phyloP scores from a whole-genome alignment of 2,329 filamentous ascomycete species.

The Lecanicillium sp. region DNA sequence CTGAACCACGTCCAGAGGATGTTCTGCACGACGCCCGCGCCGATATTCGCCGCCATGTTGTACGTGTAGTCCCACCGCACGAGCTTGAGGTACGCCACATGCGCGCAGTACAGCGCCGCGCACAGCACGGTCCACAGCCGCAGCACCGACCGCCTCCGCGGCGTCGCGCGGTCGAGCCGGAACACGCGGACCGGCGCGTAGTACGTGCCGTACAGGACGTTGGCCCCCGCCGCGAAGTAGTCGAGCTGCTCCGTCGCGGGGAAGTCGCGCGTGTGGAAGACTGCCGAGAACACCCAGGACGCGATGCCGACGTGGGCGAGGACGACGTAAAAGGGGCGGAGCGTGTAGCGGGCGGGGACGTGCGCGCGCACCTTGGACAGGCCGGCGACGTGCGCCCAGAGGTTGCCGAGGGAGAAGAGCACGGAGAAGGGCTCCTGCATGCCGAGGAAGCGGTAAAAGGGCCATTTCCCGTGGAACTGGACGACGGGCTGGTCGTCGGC shows the following conservation, averaged over 20 bases:
- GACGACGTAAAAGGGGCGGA: conserved; percentile 72
- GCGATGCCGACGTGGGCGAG: conserved; percentile 77
- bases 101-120: conserved; percentile 60
- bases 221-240: conserved; percentile 89
- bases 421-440: conserved; percentile 95
- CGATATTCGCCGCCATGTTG: conserved; percentile 95
- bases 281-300: conserved; percentile 81
- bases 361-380: conserved; percentile 61
- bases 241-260: conserved; percentile 83
- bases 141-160: conserved; percentile 45
- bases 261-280: conserved; percentile 92
- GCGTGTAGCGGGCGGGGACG: conserved; percentile 66
- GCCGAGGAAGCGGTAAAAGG: conserved; percentile 82
- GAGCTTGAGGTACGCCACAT: conserved; percentile 78
- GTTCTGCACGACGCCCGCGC: conserved; percentile 73
- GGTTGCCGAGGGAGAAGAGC: conserved; percentile 88
- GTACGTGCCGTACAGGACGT: conserved; percentile 85
- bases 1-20: conserved; percentile 82
- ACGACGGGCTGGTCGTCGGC: conserved; percentile 61
- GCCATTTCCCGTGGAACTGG: conserved; percentile 99
- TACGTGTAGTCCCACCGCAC: conserved; percentile 94
- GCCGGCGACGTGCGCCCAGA: conserved; percentile 76
- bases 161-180: conserved; percentile 60
- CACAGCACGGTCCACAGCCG: conserved; percentile 74
- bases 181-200: conserved; percentile 78